phyloP scores from a whole-genome alignment of 75 land plant species.

The Sequoia sempervirens region DNA sequence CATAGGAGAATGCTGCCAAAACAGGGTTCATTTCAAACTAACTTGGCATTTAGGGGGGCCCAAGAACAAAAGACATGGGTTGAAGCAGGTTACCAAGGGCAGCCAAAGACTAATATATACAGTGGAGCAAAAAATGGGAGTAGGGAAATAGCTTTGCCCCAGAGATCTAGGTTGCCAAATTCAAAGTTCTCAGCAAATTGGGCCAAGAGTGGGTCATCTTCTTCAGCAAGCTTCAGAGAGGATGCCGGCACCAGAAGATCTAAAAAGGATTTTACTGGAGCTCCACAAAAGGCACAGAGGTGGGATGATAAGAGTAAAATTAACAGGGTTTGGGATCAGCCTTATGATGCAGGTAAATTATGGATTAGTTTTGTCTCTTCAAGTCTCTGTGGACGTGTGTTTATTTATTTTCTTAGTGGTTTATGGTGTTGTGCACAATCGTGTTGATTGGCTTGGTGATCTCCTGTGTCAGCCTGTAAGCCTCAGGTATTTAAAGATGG shows the following conservation, averaged over 20 bases:
- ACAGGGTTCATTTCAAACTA: not conserved
- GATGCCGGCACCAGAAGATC: not conserved
- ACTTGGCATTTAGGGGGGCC: not conserved
- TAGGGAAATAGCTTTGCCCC: not conserved
- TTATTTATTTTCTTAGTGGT: not conserved
- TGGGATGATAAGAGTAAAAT: not conserved
- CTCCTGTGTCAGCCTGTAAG: not conserved
- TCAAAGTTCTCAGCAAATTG: not conserved
- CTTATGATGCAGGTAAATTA: not conserved
- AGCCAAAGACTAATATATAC: not conserved
- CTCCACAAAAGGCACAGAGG: not conserved
- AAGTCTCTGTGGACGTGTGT: not conserved
- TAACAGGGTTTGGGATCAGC: not conserved
- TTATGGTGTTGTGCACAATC: not conserved
- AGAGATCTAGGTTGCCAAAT: not conserved
- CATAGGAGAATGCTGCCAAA: not conserved
- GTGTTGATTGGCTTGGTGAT: not conserved
- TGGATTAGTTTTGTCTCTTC: not conserved
- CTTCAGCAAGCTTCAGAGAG: not conserved
- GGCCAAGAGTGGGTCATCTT: not conserved
- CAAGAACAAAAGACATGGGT: conserved; percentile 2
- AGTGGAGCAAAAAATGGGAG: not conserved
- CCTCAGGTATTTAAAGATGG: not conserved
- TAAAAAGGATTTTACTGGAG: not conserved
- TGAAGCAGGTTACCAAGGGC: not conserved